Evolutionary conservation across 2,329 filamentous ascomycete genomes (phyloP), one percentile per base, ranked within the genome.

Genomic region (Claviceps spartinae): DNA sequence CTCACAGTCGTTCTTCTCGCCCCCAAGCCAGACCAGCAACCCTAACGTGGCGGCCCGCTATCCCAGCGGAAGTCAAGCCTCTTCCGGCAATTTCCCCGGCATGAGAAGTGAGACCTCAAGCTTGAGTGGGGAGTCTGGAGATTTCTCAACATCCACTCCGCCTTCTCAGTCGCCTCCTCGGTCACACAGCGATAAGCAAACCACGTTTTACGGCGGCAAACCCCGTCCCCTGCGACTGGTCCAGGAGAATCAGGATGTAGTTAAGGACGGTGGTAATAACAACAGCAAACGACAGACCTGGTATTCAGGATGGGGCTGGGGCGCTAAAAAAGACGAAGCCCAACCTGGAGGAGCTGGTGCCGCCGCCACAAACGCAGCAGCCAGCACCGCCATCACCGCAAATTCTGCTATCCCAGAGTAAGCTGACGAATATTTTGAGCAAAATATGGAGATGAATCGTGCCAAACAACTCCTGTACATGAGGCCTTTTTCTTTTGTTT

Each of bases 221-320:
- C 82, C 94, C 54, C 79, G 90, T 38, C 91, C 91, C 6, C 72
- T 98, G 57, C 78, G 91, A 16, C 75, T 98, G 34, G 89, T 97
- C 47, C 86, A 93, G 68, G 88, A 95, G 69, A 84, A 84, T 58
- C 66, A 69, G 22, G 77, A 79, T 49, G 63, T 63, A 2, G 68
- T 72, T 54, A 73, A 74, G 59, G 53, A 54, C 42, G 64, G 69
- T 30, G 26, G 30, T 11, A 34, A 11, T 11, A 34, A 11, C 51
- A 77, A 76, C 60, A 84, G 83, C 61, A 84, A 83, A 70, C 71
- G 82, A 47, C 71, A 73, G 20, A 84, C 79, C 65, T 85, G 82
- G 82, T 69, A 68, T 55, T 76, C 83, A 53, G 79, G 79, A 13
- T 83, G 80, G 79, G 68, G 65, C 62, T 73, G 71, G 63, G 64